Conservation (phyloP, 306 rosid species). For the Senna siamea region DNA sequence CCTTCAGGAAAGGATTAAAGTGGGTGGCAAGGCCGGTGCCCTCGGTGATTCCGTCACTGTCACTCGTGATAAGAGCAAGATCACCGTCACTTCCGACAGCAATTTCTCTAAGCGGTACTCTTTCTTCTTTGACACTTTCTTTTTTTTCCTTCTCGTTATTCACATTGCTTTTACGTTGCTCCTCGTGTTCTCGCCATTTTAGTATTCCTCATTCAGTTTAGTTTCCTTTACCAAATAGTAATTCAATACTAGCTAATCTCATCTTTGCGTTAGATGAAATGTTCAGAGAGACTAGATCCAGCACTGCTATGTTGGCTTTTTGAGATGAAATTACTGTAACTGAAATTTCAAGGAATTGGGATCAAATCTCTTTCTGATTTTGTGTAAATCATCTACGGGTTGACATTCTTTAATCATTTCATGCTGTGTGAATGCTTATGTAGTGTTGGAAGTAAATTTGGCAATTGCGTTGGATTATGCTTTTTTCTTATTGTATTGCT, state of each 20-base stretch:
- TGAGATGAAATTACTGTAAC: background rate
- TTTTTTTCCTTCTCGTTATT: no score
- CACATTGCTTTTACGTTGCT: background rate
- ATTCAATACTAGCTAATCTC: background rate
- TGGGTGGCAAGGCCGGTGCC: constrained; percentile 96
- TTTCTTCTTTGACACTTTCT: background rate
- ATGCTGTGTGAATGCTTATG: background rate
- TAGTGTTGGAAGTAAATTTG: background rate
- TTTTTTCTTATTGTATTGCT: background rate
- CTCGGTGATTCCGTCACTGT: constrained; percentile 80
- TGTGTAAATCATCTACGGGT: background rate
- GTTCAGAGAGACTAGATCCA: constrained; percentile 20
- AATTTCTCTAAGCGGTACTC: constrained; percentile 79
- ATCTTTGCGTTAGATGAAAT: constrained; percentile 3
- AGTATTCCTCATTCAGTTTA: background rate
- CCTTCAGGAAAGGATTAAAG: constrained; percentile 94
- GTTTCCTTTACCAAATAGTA: background rate
- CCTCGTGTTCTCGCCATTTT: background rate
- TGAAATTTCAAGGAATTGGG: background rate
- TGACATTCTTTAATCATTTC: background rate
- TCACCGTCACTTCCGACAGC: constrained; percentile 72
- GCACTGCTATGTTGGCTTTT: background rate
- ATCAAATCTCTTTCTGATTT: background rate
- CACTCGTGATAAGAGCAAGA: constrained; percentile 73
- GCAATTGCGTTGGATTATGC: background rate